Conservation (phyloP, 441 rosid genomes). For the Populus hybrid region DNA sequence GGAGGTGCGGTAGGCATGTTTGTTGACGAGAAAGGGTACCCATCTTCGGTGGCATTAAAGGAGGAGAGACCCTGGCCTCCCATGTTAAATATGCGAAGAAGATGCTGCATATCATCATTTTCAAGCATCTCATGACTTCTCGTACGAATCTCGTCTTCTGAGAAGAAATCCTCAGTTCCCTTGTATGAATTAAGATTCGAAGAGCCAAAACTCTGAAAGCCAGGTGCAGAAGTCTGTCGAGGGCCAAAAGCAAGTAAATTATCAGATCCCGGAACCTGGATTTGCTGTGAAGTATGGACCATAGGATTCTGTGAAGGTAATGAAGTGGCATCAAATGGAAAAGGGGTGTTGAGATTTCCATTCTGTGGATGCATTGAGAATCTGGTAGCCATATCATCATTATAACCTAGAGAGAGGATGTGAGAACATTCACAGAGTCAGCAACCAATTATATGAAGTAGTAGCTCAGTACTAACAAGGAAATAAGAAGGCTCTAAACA, state of each 20-base stretch:
- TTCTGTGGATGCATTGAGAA: slow-evolving; percentile 50
- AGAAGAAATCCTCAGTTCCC: slow-evolving; percentile 54
- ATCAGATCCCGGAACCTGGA: slow-evolving; percentile 35
- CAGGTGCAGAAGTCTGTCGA: slow-evolving; percentile 36
- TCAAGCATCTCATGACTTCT: slow-evolving; percentile 56
- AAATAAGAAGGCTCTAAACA: slow-evolving; percentile 6
- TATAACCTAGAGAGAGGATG: slow-evolving; percentile 45
- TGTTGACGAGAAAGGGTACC: slow-evolving; percentile 49
- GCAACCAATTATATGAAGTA: slow-evolving; percentile 3
- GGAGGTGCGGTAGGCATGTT: slow-evolving; percentile 37
- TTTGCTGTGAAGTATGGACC: slow-evolving; percentile 34
- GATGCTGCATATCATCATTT: neutral
- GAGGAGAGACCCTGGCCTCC: slow-evolving; percentile 49
- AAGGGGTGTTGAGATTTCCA: slow-evolving; percentile 40
- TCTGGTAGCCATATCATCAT: slow-evolving; percentile 35
- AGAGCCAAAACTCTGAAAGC: slow-evolving; percentile 39
- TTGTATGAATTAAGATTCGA: slow-evolving; percentile 37
- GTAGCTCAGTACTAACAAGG: neutral
- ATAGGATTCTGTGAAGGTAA: slow-evolving; percentile 46
- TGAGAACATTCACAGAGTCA: slow-evolving; percentile 9
- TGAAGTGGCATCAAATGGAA: slow-evolving; percentile 43
- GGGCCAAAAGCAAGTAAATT: slow-evolving; percentile 44
- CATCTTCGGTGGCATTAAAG: slow-evolving; percentile 50
- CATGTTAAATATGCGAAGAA: slow-evolving; percentile 59
- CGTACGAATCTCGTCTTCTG: slow-evolving; percentile 80